Evolutionary conservation across 257 asterid genomes (phyloP).

Genomic region (Verbascum thapsus): DNA sequence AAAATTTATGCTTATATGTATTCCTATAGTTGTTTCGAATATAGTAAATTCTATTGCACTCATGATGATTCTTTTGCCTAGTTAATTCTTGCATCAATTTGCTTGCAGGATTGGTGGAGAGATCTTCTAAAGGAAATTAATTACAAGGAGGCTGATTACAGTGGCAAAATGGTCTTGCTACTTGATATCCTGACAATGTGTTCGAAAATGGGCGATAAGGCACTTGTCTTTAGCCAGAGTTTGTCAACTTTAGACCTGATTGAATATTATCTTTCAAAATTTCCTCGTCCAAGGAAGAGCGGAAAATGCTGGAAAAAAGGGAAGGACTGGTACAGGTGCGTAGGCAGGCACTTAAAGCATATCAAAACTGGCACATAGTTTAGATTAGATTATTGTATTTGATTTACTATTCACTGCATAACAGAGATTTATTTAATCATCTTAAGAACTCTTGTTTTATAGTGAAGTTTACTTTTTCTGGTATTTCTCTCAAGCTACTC

Average conservation of each 20-base stretch:
- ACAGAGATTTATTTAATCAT: not conserved
- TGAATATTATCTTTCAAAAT: constrained; percentile 80
- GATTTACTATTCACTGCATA: not conserved
- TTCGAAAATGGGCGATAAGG: constrained; percentile 83
- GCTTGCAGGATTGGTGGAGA: constrained; percentile 91
- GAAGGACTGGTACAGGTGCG: constrained; percentile 98
- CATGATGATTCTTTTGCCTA: not conserved
- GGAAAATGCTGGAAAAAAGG: constrained; percentile 88
- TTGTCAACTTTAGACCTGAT: constrained; percentile 80
- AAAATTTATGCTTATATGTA: not conserved
- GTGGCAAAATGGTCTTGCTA: constrained; percentile 97
- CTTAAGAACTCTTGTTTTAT: too few relatives aligned
- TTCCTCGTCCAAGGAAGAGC: constrained; percentile 68
- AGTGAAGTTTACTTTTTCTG: too few relatives aligned
- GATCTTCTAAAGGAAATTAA: constrained; percentile 69
- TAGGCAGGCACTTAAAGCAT: constrained; percentile 25
- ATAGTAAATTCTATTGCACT: not conserved
- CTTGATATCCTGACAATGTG: constrained; percentile 87
- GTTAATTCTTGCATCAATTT: constrained; percentile 26
- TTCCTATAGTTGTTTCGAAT: not conserved
- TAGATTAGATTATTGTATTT: constrained; percentile 10
- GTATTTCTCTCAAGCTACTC: constrained; percentile 1
- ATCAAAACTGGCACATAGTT: constrained; percentile 18
- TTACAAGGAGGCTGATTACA: constrained; percentile 69
- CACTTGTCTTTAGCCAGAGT: constrained; percentile 93